Percentiles rank a stretch among this genome's conserved stretches.
Conservation (phyloP, 306 rosid genomes). For the Ammopiptanthus mongolicus region DNA sequence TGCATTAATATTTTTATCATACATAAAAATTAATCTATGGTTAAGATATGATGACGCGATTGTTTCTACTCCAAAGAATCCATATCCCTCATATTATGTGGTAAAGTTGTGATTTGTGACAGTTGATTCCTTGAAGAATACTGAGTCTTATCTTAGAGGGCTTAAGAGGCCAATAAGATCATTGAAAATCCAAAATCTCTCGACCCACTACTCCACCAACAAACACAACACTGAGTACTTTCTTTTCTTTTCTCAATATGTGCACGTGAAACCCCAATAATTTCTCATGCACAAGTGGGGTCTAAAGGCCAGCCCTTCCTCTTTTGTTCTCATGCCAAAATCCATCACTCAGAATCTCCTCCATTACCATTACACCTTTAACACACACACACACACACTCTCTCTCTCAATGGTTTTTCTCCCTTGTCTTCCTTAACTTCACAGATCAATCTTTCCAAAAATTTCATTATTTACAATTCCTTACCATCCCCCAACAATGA, state of each 20-base stretch:
- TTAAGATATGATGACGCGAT: no score
- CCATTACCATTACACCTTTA: conserved; percentile 20
- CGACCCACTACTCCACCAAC: conserved; percentile 33
- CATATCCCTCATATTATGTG: neutral
- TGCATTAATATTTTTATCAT: no score
- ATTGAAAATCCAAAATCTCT: conserved; percentile 26
- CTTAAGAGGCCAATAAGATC: conserved; percentile 18
- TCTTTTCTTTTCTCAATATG: conserved; percentile 23
- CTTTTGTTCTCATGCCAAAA: conserved; percentile 77
- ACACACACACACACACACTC: neutral
- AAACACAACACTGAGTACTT: conserved; percentile 27
- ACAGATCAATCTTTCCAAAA: neutral
- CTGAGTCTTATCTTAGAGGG: conserved; percentile 19
- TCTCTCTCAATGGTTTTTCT: conserved; percentile 14
- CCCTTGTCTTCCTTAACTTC: conserved; percentile 8
- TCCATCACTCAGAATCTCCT: conserved; percentile 65
- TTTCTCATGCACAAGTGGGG: conserved; percentile 86
- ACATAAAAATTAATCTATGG: no score
- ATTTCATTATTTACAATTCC: conserved; percentile 4
- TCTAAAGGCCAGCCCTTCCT: conserved; percentile 63
- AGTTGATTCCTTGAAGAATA: neutral
- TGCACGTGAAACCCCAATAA: conserved; percentile 78
- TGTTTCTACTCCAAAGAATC: no score
- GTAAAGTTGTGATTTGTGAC: neutral
- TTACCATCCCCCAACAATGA: conserved; percentile 29